Percentiles rank a stretch among this genome's conserved stretches.
Evolutionary conservation across 805 yeast genomes (phyloP).

Genomic region (Lachancea mirantina): DNA sequence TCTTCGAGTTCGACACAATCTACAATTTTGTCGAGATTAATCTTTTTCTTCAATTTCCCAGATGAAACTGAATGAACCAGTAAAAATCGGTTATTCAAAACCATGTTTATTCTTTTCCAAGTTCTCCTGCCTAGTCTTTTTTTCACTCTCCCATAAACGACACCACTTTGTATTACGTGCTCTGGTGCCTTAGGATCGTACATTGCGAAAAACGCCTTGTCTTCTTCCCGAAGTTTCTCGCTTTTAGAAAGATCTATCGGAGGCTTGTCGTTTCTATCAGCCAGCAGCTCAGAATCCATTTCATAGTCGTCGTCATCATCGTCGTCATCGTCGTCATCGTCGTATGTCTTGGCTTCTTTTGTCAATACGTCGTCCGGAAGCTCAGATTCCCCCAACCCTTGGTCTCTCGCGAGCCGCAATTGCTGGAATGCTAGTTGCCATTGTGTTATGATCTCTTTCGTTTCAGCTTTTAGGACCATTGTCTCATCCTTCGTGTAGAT

Average conservation of each 20-base stretch:
- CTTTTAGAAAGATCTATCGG: conserved; percentile 6
- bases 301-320: conserved; percentile 2
- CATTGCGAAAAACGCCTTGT: conserved; percentile 15
- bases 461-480: conserved; percentile 10
- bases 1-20: conserved; percentile 19
- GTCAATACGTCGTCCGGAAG: too few relatives aligned
- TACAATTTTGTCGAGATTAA: conserved; percentile 13
- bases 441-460: neutral
- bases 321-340: conserved; percentile 2
- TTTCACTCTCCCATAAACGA: conserved; percentile 13
- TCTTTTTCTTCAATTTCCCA: conserved; percentile 10
- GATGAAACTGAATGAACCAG: conserved; percentile 14
- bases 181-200: conserved; percentile 13
- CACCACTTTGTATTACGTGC: conserved; percentile 14
- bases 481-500: conserved; percentile 17
- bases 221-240: conserved; percentile 11
- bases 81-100: conserved; percentile 13
- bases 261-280: neutral
- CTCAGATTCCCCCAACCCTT: too few relatives aligned
- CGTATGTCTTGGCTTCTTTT: neutral
- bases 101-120: conserved; percentile 17
- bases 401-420: conserved; percentile 4
- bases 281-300: neutral
- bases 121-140: conserved; percentile 15
- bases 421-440: conserved; percentile 12